Base-by-base conservation (phyloP, 345 rosid genomes). In the Brassica juncea region DNA sequence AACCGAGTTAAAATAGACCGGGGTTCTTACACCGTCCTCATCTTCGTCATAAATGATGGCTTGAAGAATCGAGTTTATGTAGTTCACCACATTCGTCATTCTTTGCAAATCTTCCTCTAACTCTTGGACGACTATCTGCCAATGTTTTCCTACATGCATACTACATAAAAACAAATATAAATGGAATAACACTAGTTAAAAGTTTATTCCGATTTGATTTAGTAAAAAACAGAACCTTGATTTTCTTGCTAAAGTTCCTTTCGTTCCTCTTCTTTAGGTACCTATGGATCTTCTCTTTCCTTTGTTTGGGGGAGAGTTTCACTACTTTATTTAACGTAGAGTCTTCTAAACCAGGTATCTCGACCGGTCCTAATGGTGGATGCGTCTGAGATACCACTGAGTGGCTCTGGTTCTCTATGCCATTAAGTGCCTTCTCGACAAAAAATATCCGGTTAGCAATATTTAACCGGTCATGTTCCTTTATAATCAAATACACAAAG, bases 191-290 rank as follows among this genome's bases (percentile, higher is more conserved):
- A 27, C 27, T 74, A 69, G 39, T 19, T 19, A 12, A 44, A 7
- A 37, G 54, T 77, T 68, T 27, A 30, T 21, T 61, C 66, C 62
- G 68, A 72, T 82, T 67, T 19, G 1, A 4, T 67, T 23, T 31
- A 27, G 21, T 32, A 10, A 23, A 32, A 32, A 70, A 62, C 16
- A 42, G 19, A 49, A 91, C 99, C 97, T 95, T 95, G 62, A 95
- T 95, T 90, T 95, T 95, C 86, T 90, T 95, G 94, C 89, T 85
- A 90, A 95, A 95, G 70, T 95, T 95, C 58, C 99, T 91, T 77
- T 95, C 91, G 70, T 90, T 93, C 65, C 97, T 89, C 79, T 95
- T 95, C 92, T 91, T 95, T 94, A 93, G 81, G 80, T 93, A 95
- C 84, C 94, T 89, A 72, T 87, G 91, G 52, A 95, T 93, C 85